Conservation (phyloP, 306 rosid genomes). For the Cicer judaicum region DNA sequence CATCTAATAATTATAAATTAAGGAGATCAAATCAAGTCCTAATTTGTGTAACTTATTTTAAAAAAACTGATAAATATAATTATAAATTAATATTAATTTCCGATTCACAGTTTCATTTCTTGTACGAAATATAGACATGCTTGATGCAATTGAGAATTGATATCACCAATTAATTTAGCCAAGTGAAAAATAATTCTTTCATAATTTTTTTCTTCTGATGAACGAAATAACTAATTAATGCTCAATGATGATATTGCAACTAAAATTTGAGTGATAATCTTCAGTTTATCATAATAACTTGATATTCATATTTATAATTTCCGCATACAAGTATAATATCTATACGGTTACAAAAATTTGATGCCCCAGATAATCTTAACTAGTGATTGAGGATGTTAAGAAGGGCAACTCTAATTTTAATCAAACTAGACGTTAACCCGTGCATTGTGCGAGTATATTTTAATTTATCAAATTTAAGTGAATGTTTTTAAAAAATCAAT, state of each 20-base stretch:
- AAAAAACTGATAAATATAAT: no score
- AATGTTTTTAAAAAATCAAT: no score
- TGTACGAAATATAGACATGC: neutral
- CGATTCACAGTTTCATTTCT: no score
- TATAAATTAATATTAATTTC: no score
- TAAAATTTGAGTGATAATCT: neutral
- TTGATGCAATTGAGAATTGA: neutral
- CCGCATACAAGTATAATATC: constrained; percentile 39
- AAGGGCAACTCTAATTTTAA: constrained; percentile 51
- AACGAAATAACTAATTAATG: neutral
- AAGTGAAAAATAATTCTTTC: neutral
- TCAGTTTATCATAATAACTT: neutral
- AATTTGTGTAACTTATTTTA: no score
- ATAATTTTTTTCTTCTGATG: neutral
- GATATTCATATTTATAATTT: constrained; percentile 2
- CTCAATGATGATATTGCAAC: neutral
- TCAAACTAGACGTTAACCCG: no score
- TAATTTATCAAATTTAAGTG: no score
- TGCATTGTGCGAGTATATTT: no score
- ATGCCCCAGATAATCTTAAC: constrained; percentile 34
- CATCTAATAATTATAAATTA: no score
- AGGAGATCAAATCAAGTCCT: no score
- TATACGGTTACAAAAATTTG: constrained; percentile 41
- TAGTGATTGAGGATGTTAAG: constrained; percentile 52
- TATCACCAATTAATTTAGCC: neutral